Evolutionary conservation across 1,284 basidiomycete species (phyloP).

Genomic region (Mycosarcoma maydis): DNA sequence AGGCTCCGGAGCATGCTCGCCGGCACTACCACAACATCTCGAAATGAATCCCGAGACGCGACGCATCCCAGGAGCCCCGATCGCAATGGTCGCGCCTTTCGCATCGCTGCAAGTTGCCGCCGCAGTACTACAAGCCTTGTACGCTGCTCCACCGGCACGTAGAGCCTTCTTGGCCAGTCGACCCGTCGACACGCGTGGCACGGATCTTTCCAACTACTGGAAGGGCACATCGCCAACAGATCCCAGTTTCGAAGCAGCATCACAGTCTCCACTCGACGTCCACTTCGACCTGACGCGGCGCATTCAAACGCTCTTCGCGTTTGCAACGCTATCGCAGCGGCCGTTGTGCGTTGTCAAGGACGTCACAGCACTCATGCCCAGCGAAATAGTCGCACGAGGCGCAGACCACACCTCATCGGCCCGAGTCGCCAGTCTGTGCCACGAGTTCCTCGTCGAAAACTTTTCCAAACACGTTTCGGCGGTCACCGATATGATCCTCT

Average conservation of each 20-base stretch:
- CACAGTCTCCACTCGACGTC: constrained; percentile 8
- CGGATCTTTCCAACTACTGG: constrained; percentile 43
- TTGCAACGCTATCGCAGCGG: constrained; percentile 28
- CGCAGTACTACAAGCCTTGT: constrained; percentile 33
- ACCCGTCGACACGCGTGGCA: constrained; percentile 20
- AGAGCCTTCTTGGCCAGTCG: constrained; percentile 22
- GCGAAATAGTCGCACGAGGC: constrained; percentile 23
- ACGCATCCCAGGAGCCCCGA: constrained; percentile 20
- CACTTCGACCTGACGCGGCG: constrained; percentile 31
- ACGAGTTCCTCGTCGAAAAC: constrained; percentile 34
- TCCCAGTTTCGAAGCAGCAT: neutral
- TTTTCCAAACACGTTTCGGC: constrained; percentile 22
- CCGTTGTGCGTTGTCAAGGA: constrained; percentile 35
- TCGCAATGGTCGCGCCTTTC: constrained; percentile 43
- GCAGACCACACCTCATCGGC: constrained; percentile 24
- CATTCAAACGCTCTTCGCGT: constrained; percentile 45
- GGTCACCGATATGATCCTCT: constrained; percentile 13
- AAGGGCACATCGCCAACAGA: constrained; percentile 32
- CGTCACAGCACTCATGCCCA: constrained; percentile 28
- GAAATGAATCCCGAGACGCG: constrained; percentile 22
- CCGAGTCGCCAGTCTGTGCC: constrained; percentile 24
- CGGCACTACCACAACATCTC: constrained; percentile 35
- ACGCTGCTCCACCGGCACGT: constrained; percentile 26
- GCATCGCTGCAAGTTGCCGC: constrained; percentile 39
- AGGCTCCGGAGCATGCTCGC: constrained; percentile 29